phyloP scores from a whole-genome alignment of 2,329 filamentous ascomycete species.

The Endoconidiophora polonica region DNA sequence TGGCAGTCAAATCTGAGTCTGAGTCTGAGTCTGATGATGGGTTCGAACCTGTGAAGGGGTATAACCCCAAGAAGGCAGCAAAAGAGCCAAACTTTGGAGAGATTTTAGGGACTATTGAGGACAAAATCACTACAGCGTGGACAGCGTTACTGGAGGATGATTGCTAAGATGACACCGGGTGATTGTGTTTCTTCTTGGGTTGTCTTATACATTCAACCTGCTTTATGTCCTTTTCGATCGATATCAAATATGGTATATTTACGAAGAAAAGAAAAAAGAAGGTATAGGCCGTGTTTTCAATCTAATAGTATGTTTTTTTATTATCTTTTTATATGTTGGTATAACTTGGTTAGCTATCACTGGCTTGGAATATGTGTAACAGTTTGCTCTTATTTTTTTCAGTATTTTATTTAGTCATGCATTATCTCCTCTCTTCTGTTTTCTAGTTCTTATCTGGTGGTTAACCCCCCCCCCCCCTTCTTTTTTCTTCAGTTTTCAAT shows the following conservation, averaged over 20 bases:
- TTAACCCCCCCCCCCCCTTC: too few species aligned
- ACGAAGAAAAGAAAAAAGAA: not conserved
- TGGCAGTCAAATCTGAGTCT: not conserved
- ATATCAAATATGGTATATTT: not conserved
- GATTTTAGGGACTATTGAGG: not conserved
- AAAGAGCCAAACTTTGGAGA: not conserved
- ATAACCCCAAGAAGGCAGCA: conserved; percentile 1
- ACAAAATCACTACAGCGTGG: too few species aligned
- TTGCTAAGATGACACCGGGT: not conserved
- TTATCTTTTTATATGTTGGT: too few species aligned
- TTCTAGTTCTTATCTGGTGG: too few species aligned
- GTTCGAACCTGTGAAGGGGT: conserved; percentile 10
- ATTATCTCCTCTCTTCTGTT: too few species aligned
- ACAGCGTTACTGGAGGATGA: not conserved
- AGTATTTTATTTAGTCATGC: too few species aligned
- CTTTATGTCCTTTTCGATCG: not conserved
- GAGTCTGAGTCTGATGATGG: conserved; percentile 5
- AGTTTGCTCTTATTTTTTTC: too few species aligned
- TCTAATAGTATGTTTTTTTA: too few species aligned
- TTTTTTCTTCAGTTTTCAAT: too few species aligned
- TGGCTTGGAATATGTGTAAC: too few species aligned
- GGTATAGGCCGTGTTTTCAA: too few species aligned
- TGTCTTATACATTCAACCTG: not conserved
- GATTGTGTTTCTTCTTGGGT: not conserved
- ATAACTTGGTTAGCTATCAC: too few species aligned